Percentiles rank a stretch among this genome's conserved stretches.
phyloP scores from a whole-genome alignment of 352 stramenopile species.

The Globisporangium takayamanum region DNA sequence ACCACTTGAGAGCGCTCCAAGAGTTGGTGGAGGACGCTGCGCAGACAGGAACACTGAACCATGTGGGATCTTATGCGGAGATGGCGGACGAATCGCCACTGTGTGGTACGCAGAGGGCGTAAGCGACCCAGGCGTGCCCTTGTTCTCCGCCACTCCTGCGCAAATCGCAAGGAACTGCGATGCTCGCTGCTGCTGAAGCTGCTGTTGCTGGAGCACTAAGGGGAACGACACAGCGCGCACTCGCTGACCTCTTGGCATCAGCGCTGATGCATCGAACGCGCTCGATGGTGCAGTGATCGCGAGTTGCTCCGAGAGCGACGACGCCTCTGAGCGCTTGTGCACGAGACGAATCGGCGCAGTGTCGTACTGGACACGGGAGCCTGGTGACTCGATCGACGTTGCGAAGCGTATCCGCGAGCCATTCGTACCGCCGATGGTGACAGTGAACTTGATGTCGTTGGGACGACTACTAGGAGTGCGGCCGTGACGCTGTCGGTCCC shows the following conservation, averaged over 20 bases:
- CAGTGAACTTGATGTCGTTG: slow-evolving; percentile 13
- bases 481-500: slow-evolving; percentile 16
- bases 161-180: slow-evolving; percentile 12
- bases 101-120: slow-evolving; percentile 15
- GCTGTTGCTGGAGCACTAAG: slow-evolving; percentile 10
- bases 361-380: slow-evolving; percentile 9
- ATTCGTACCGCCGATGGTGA: slow-evolving; percentile 27
- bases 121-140: neutral
- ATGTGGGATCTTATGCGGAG: slow-evolving; percentile 23
- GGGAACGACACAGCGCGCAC: slow-evolving; percentile 28
- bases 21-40: slow-evolving; percentile 3
- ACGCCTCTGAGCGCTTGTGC: slow-evolving; percentile 11
- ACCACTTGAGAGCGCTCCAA: neutral
- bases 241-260: slow-evolving; percentile 5
- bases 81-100: slow-evolving; percentile 22
- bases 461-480: neutral
- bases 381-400: slow-evolving; percentile 20
- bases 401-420: slow-evolving; percentile 48
- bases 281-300: neutral
- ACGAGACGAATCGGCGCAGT: slow-evolving; percentile 9
- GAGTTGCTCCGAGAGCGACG: slow-evolving; percentile 13
- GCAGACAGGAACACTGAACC: slow-evolving; percentile 23
- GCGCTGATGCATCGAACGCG: neutral
- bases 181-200: slow-evolving; percentile 3
- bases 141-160: slow-evolving; percentile 5